Evolutionary conservation across 768 basidiomycete genomes (phyloP), one percentile per base, ranked within the genome.

Genomic region (Suillus americanus): DNA sequence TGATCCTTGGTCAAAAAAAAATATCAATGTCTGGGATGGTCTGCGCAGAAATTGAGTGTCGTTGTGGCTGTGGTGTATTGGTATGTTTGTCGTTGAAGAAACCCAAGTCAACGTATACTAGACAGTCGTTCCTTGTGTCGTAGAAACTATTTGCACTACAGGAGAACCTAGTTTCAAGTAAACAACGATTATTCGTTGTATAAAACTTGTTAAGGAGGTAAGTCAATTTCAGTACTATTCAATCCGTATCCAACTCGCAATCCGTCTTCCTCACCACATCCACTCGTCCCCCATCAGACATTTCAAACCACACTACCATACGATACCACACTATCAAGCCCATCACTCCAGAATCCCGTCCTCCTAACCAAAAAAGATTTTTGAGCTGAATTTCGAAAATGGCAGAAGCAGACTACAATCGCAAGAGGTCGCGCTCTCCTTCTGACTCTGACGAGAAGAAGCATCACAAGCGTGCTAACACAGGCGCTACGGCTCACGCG

Each of bases 341-440:
- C 73, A 79, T 74, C 78, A 79, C 78, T 78, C 72, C 76, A 74
- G 70, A 75, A 77, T 72, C 76, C 71, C 81, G 74, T 48, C 66
- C 61, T 70, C 63, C 67, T 73, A 67, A 72, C 69, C 67, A 70
- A 63, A 75, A 64, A 73, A 74, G 16, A 53, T 53, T 78, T 77
- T 71, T 79, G 77, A 66, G 67, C 82, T 87, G 74, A 85, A 83
- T 84, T 83, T 59, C 57, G 83, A 86, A 83, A 78, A 92, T 91
- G 90, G 88, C 89, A 91, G 91, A 92, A 84, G 85, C 86, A 82
- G 91, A 92, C 82, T 83, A 84, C 70, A 91, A 83, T 77, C 89
- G 91, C 80, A 94, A 94, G 79, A 86, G 92, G 73, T 94, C 92
- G 70, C 92, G 92, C 74, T 94, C 92, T 61, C 88, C 91, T 65